Evolutionary conservation across 768 basidiomycete genomes (phyloP).

Genomic region (Serendipita sp.): DNA sequence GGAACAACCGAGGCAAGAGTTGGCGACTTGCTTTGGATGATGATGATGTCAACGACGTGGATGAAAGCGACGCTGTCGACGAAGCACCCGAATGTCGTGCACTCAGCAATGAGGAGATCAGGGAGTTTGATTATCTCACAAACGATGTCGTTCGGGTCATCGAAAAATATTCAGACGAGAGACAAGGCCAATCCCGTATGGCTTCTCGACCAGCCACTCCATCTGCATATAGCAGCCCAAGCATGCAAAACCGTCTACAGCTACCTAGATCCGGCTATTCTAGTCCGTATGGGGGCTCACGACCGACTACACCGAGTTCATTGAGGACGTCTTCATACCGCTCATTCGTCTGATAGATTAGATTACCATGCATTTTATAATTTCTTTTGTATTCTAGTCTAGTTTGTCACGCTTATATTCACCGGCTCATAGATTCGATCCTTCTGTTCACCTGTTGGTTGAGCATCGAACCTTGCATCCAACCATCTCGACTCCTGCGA

Average conservation of each 20-base stretch:
- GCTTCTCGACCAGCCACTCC: conserved; percentile 58
- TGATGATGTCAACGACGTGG: conserved; percentile 46
- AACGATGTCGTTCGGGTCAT: conserved; percentile 58
- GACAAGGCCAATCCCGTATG: conserved; percentile 38
- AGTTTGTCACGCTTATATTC: not conserved
- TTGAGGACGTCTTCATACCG: conserved; percentile 1
- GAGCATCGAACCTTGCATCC: not conserved
- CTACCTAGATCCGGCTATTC: conserved; percentile 37
- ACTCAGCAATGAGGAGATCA: conserved; percentile 50
- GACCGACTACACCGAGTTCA: not conserved
- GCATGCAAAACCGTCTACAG: not conserved
- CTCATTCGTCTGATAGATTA: not conserved
- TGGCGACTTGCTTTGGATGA: conserved; percentile 9
- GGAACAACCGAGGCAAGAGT: conserved; percentile 19
- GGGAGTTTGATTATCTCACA: conserved; percentile 60
- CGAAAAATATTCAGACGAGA: conserved; percentile 53
- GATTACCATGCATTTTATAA: not conserved
- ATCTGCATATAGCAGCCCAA: conserved; percentile 22
- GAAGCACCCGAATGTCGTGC: conserved; percentile 27
- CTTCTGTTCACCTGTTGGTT: not conserved
- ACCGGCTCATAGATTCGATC: not conserved
- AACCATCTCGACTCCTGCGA: not conserved
- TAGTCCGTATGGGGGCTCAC: conserved; percentile 26
- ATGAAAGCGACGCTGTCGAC: conserved; percentile 21
- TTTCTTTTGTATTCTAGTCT: not conserved